Conservation (phyloP, 2,329 filamentous ascomycete species). For the Alternaria brassicicola region DNA sequence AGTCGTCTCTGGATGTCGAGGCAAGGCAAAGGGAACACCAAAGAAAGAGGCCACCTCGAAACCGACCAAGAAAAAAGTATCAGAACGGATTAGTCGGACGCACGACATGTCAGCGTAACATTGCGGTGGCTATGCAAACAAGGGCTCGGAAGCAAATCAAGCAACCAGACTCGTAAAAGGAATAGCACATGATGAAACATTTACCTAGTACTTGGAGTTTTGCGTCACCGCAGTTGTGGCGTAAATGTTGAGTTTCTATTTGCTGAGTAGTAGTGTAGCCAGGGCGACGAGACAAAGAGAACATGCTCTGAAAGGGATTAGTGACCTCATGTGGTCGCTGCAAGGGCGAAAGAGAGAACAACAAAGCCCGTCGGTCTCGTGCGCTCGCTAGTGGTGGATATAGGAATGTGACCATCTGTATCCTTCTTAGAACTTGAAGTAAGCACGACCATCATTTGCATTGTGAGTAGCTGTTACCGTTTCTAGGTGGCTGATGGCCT, state of each 20-base stretch:
- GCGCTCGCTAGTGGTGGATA: neutral
- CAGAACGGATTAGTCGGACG: neutral
- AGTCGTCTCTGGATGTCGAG: neutral
- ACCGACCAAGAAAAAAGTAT: slow-evolving; percentile 6
- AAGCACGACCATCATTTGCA: neutral
- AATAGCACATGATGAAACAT: slow-evolving; percentile 8
- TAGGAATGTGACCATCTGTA: neutral
- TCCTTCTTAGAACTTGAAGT: neutral
- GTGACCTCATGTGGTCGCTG: neutral
- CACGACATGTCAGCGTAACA: neutral
- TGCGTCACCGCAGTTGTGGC: slow-evolving; percentile 12
- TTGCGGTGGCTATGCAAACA: slow-evolving; percentile 12
- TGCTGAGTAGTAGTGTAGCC: neutral
- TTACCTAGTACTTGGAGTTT: slow-evolving; percentile 1
- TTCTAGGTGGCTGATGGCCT: neutral
- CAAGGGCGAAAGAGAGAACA: slow-evolving; percentile 1
- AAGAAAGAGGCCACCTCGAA: neutral
- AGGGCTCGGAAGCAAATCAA: slow-evolving; percentile 1
- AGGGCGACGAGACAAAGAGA: slow-evolving; percentile 9
- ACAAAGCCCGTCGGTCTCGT: slow-evolving; percentile 11
- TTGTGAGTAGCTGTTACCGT: neutral
- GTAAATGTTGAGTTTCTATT: slow-evolving; percentile 11
- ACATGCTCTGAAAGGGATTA: neutral
- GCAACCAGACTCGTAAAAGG: slow-evolving; percentile 5
- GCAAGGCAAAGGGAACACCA: neutral